These are phyloP conservation scores for Ceratocystis cubensis DNA, from an alignment of 2,329 filamentous ascomycete genomes.

Conservation along the genomic window DNA sequence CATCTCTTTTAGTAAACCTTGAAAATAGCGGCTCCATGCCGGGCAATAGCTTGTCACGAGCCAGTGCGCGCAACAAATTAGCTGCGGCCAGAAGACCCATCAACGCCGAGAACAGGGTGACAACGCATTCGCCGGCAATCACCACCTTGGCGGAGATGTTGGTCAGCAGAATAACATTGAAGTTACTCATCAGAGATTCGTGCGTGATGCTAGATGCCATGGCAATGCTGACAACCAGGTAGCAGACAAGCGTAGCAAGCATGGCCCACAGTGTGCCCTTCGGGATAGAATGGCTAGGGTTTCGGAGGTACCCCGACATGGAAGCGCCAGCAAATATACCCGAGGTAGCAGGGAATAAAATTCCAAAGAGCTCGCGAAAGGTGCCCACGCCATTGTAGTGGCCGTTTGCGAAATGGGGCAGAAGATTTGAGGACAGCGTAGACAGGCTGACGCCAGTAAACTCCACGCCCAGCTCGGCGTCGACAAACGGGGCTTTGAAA, in stretches of 20 bases:
- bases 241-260: slow-evolving; percentile 61
- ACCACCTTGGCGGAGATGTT: slow-evolving; percentile 63
- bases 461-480: slow-evolving; percentile 48
- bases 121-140: slow-evolving; percentile 69
- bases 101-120: slow-evolving; percentile 70
- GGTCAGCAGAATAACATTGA: slow-evolving; percentile 70
- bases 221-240: slow-evolving; percentile 63
- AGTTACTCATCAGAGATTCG: slow-evolving; percentile 57
- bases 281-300: slow-evolving; percentile 74
- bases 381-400: slow-evolving; percentile 51
- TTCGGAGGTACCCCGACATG: slow-evolving; percentile 77
- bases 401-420: slow-evolving; percentile 53
- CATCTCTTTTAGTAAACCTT: slow-evolving; percentile 50
- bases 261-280: slow-evolving; percentile 72
- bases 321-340: slow-evolving; percentile 61
- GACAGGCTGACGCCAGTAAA: slow-evolving; percentile 65
- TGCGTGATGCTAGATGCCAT: slow-evolving; percentile 67
- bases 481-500: slow-evolving; percentile 53
- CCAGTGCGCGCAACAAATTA: slow-evolving; percentile 72
- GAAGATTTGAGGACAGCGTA: slow-evolving; percentile 62
- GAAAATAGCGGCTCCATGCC: slow-evolving; percentile 37
- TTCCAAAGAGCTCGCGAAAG: slow-evolving; percentile 74
- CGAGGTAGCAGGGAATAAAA: slow-evolving; percentile 59
- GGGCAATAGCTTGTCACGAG: slow-evolving; percentile 65
- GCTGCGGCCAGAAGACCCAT: slow-evolving; percentile 81